These are phyloP conservation scores for Podaxis sp. DNA, from an alignment of 768 basidiomycete species.

Conservation along the genomic window DNA sequence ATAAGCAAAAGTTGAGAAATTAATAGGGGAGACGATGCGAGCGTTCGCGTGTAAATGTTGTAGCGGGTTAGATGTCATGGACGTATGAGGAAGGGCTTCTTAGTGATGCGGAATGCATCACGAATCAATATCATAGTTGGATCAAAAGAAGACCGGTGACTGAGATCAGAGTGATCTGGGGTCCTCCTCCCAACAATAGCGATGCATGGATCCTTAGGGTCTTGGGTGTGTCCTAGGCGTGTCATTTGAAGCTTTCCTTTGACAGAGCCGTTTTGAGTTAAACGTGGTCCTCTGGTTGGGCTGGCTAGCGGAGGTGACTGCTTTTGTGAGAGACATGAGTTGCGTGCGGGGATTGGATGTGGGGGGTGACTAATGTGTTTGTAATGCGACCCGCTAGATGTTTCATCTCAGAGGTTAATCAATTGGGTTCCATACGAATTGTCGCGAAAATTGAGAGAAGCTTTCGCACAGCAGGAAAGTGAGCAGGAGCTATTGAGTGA, in stretches of 20 bases:
- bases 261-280: background rate
- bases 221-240: background rate
- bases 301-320: background rate
- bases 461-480: too few species aligned
- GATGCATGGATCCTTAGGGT: background rate
- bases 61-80: background rate
- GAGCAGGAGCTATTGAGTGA: background rate
- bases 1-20: background rate
- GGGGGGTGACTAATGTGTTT: background rate
- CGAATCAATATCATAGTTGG: background rate
- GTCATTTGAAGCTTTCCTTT: background rate
- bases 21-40: background rate
- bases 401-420: background rate
- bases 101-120: background rate
- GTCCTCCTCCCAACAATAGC: background rate
- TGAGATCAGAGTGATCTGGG: slow-evolving; percentile 3
- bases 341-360: background rate
- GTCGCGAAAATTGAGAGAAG: background rate
- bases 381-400: background rate
- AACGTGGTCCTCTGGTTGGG: background rate
- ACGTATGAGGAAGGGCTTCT: background rate
- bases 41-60: background rate
- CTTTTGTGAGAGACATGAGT: background rate
- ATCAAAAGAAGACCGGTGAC: background rate
- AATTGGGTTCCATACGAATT: background rate